Evolutionary conservation across 768 basidiomycete species (phyloP), one percentile per base, ranked within the genome.

Genomic region (Coprinellus micaceus): DNA sequence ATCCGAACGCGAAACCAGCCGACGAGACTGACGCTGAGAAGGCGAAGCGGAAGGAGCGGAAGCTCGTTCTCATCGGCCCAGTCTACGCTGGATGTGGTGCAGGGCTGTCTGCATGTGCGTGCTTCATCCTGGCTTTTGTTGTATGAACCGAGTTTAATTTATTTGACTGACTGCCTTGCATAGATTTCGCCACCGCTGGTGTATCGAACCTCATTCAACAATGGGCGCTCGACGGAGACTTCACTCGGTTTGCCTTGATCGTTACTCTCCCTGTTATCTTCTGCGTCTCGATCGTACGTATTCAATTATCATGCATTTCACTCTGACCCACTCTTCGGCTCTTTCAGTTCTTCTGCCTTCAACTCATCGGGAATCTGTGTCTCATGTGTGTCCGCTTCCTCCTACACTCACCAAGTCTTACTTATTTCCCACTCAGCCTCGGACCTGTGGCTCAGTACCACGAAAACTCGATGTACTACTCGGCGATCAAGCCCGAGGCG

Each of bases 391-490:
- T 67, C 6, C 44, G 12, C 6, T 13, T 45, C 44, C 21, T 22
- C 25, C 24, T 19, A 15, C 26, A 7, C 24, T 52, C 22, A 29
- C 47, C 40, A 25, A n/a, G 25, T 40, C 25, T 24, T 48, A 72
- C 74, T 54, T 22, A 70, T 58, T 72, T 21, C 33, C 21, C 11
- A 29, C 45, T 4, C 40, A 77, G 75, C 17, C 58, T 93, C 55
- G 91, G 91, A n/a, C 91, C 91, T 22, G 86, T 94, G 47, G 81
- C 86, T 1, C 91, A 94, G 61, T 90, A 85, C 62, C 85, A 89
- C 63, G 84, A 92, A 60, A 93, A 93, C 66, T 92, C 90, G 0
- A 82, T 80, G 60, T 94, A 84, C 68, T 94, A 89, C 68, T 91
- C 88, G 6, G 89, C 89, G 28, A 69, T 80, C 56, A 81, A 78